Evolutionary conservation across 2,329 filamentous ascomycete genomes (phyloP).

Genomic region (Geoglossum cookeanum): DNA sequence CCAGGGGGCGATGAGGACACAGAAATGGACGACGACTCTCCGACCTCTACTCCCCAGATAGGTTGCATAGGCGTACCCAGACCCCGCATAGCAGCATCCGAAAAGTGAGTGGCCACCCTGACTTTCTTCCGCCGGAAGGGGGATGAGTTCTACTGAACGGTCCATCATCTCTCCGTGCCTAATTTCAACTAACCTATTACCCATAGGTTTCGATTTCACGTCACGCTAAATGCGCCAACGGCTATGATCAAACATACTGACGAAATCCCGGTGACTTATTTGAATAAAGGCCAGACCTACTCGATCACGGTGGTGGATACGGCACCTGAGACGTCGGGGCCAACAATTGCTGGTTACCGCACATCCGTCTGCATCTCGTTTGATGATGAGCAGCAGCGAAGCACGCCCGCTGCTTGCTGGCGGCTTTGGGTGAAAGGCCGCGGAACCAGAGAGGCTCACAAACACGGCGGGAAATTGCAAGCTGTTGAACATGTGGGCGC

Average conservation of each 20-base stretch:
- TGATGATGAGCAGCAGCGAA: constrained; percentile 82
- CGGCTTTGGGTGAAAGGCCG: constrained; percentile 90
- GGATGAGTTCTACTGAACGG: too few species aligned
- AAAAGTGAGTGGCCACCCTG: too few species aligned
- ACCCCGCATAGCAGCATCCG: too few species aligned
- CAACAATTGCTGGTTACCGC: constrained; percentile 53
- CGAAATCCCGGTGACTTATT: constrained; percentile 91
- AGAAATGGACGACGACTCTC: too few species aligned
- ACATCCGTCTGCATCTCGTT: constrained; percentile 89
- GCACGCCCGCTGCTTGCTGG: constrained; percentile 72
- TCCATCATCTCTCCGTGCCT: too few species aligned
- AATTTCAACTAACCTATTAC: too few species aligned
- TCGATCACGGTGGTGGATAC: constrained; percentile 75
- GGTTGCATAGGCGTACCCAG: too few species aligned
- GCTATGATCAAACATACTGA: constrained; percentile 84
- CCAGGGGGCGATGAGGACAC: too few species aligned
- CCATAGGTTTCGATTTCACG: constrained; percentile 63
- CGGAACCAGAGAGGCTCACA: constrained; percentile 88
- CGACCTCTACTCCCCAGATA: too few species aligned
- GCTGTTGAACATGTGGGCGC: constrained; percentile 87
- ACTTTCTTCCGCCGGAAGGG: too few species aligned
- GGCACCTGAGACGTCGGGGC: constrained; percentile 30
- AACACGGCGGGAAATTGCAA: constrained; percentile 76
- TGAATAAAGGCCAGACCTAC: constrained; percentile 95
- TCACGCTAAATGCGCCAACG: constrained; percentile 79